These are phyloP conservation scores for Cercospora nicotianae DNA, from an alignment of 2,329 filamentous ascomycete genomes.

Conservation along the genomic window DNA sequence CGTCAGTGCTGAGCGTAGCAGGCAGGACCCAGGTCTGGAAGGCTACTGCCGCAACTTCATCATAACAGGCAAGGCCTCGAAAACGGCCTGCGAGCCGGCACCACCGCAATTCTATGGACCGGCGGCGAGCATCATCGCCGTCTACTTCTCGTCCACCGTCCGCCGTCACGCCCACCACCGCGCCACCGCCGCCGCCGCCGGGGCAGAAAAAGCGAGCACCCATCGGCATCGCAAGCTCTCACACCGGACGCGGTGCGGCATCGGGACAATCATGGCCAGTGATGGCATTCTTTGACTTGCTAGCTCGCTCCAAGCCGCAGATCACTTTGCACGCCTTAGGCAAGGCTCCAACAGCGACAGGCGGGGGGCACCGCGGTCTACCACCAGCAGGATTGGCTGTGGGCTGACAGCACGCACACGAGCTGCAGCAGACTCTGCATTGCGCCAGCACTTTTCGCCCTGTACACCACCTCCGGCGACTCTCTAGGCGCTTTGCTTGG, in stretches of 20 bases:
- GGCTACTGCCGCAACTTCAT: constrained; percentile 1
- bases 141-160: neutral
- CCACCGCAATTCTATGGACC: neutral
- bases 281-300: constrained; percentile 11
- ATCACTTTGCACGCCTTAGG: constrained; percentile 11
- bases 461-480: neutral
- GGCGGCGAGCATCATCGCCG: neutral
- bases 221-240: neutral
- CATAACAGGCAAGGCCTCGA: neutral
- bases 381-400: constrained; percentile 15
- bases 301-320: constrained; percentile 12
- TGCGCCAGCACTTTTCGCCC: neutral
- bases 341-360: neutral
- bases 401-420: neutral
- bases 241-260: neutral
- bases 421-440: constrained; percentile 5
- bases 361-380: constrained; percentile 4
- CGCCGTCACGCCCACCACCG: neutral
- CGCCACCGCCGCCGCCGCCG: neutral
- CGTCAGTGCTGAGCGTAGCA: constrained; percentile 3
- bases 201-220: constrained; percentile 1
- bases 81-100: neutral
- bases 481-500: neutral
- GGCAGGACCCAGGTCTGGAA: neutral
- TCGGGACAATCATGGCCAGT: constrained; percentile 9